Evolutionary conservation across 164 flowering plant species (phyloP).

Genomic region (Umbellularia californica): DNA sequence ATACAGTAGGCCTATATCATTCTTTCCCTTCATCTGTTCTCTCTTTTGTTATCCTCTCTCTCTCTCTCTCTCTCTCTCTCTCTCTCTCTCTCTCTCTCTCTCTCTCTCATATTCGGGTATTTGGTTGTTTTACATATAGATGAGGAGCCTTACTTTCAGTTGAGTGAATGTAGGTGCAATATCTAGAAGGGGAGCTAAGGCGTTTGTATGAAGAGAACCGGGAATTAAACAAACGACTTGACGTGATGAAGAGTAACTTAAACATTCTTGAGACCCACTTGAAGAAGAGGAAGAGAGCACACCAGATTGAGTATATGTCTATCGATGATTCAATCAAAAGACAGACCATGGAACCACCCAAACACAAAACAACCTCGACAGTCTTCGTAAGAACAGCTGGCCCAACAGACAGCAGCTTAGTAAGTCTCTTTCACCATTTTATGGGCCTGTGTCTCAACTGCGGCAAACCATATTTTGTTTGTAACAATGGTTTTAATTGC

Average conservation of each 20-base stretch:
- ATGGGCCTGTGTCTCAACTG: not conserved
- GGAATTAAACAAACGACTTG: constrained; percentile 20
- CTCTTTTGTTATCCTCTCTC: too few relatives aligned
- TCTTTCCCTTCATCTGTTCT: too few relatives aligned
- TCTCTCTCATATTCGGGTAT: not conserved
- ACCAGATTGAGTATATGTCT: not conserved
- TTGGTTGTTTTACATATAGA: too few relatives aligned
- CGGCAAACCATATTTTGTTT: not conserved
- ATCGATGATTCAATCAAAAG: constrained; percentile 17
- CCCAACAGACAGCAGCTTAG: constrained; percentile 24
- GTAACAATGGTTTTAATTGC: too few relatives aligned
- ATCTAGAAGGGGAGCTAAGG: constrained; percentile 20
- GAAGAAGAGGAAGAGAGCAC: constrained; percentile 1
- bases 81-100: not conserved
- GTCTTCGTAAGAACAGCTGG: constrained; percentile 23
- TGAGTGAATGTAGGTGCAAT: constrained; percentile 15
- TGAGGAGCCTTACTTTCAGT: not conserved
- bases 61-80: not conserved
- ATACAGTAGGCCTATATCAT: too few relatives aligned
- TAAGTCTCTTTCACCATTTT: constrained; percentile 10
- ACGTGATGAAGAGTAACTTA: constrained; percentile 20
- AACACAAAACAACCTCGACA: constrained; percentile 12
- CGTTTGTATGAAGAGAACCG: constrained; percentile 30
- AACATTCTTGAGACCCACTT: constrained; percentile 17
- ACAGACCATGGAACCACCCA: constrained; percentile 6